A percentile compares a stretch with the other conserved stretches of the same genome.
These are phyloP conservation scores for Pythium folliculosum DNA, from an alignment of 352 stramenopile species.

Conservation along the genomic window DNA sequence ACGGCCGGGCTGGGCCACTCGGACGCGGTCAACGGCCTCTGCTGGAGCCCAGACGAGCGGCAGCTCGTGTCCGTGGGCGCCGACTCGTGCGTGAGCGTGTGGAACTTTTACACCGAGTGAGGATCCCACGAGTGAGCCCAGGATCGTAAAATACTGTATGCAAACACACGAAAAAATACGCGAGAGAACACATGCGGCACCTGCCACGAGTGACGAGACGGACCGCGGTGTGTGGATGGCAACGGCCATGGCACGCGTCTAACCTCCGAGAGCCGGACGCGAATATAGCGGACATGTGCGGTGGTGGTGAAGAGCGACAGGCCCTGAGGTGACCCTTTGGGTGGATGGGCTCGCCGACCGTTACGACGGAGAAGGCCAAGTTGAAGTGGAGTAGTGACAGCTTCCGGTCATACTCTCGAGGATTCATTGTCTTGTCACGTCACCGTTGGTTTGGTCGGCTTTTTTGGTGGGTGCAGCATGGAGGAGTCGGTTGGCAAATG, in stretches of 20 bases:
- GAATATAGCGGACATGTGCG: too few relatives aligned
- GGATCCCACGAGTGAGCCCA: neutral
- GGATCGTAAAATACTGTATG: neutral
- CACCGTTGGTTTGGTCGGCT: too few relatives aligned
- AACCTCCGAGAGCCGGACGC: too few relatives aligned
- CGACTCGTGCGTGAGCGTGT: slow-evolving; percentile 90
- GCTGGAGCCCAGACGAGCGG: slow-evolving; percentile 91
- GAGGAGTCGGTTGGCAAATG: too few relatives aligned
- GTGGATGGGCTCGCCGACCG: neutral
- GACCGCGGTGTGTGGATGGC: too few relatives aligned
- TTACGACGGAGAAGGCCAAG: neutral
- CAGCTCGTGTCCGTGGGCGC: slow-evolving; percentile 89
- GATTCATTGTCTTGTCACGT: neutral
- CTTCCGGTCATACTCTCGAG: neutral
- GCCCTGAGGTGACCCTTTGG: neutral
- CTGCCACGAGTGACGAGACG: too few relatives aligned
- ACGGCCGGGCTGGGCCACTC: slow-evolving; percentile 65
- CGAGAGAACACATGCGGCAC: neutral
- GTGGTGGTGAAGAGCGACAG: too few relatives aligned
- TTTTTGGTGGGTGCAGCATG: neutral
- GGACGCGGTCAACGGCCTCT: slow-evolving; percentile 63
- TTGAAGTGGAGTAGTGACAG: neutral
- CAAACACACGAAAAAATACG: neutral
- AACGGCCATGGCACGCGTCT: too few relatives aligned
- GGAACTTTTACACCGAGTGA: slow-evolving; percentile 84